These are phyloP conservation scores for Colletotrichum lindemuthianum DNA, from an alignment of 2,329 filamentous ascomycete genomes.

Conservation along the genomic window DNA sequence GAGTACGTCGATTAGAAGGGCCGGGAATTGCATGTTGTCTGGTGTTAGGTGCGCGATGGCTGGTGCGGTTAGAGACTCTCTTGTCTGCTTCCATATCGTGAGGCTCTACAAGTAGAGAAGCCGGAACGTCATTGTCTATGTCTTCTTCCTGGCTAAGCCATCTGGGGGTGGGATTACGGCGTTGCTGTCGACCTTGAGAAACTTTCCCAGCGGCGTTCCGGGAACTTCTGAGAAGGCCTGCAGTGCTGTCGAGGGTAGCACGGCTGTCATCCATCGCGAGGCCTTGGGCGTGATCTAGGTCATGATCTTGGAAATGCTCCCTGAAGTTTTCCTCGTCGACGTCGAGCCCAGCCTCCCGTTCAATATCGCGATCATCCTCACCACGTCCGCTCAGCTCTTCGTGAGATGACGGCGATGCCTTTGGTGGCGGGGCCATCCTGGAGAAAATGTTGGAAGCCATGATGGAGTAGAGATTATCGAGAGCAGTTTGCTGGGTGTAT, in stretches of 20 bases:
- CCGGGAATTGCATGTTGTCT: slow-evolving; percentile 47
- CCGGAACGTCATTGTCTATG: slow-evolving; percentile 69
- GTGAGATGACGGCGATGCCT: slow-evolving; percentile 58
- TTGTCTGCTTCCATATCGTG: slow-evolving; percentile 41
- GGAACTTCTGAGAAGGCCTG: slow-evolving; percentile 37
- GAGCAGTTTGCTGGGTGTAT: no score
- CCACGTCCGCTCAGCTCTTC: slow-evolving; percentile 54
- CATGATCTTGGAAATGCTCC: slow-evolving; percentile 61
- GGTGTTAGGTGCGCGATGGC: neutral
- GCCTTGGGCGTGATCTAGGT: slow-evolving; percentile 54
- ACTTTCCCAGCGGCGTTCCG: neutral
- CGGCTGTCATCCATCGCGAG: slow-evolving; percentile 58
- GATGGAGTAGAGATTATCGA: neutral
- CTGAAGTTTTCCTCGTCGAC: slow-evolving; percentile 65
- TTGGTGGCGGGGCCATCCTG: slow-evolving; percentile 49
- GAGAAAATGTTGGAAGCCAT: slow-evolving; percentile 63
- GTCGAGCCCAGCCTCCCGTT: slow-evolving; percentile 53
- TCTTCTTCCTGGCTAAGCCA: slow-evolving; percentile 58
- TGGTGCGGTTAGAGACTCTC: slow-evolving; percentile 5
- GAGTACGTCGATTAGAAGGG: slow-evolving; percentile 54
- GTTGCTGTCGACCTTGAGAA: neutral
- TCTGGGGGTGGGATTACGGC: slow-evolving; percentile 38
- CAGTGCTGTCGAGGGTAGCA: slow-evolving; percentile 52
- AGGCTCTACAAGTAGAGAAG: slow-evolving; percentile 69
- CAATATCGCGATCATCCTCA: slow-evolving; percentile 53